Evolutionary conservation across 352 stramenopile genomes (phyloP), one percentile per base, ranked within the genome.

Genomic region (Phytophthora tubulina): DNA sequence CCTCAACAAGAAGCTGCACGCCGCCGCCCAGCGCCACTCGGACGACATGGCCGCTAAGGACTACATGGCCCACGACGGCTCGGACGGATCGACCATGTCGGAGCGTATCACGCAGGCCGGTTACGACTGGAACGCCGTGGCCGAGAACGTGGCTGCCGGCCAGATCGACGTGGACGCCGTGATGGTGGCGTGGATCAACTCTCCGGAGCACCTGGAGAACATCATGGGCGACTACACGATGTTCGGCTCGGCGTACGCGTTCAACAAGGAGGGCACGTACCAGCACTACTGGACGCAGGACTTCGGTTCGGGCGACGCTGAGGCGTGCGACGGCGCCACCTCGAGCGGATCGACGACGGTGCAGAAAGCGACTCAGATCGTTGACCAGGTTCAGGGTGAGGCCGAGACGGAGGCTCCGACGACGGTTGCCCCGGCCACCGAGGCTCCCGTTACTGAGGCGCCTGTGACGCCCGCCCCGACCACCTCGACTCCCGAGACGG

Each of bases 241-340:
- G 66, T 80, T 87, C 56, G 72, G 63, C 45, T 46, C 68, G 9
- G 76, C 68, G 7, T 81, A 84, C 54, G 52, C 70, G 5, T 76
- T 69, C 52, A 82, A 76, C 61, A 32, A 33, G 13, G 9, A 71
- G 4, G 60, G 50, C 42, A 72, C 45, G 45, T 82, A 82, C 70
- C 55, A 75, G 42, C 70, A 84, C 69, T 91, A 82, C 73, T 91
- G 82, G 81, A 89, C 80, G 46, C 81, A 93, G 70, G 60, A 88
- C 60, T 93, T 91, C 49, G 81, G 65, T 21, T 44, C 67, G 10
- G 63, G 84, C 39, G 52, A 51, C 30, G 61, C 45, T 4, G 81
- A 91, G 51, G 15, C 35, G 13, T 79, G 72, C 31, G 67, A 75
- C 36, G 54, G 51, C 5, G 45, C 42, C 15, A 17, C 56, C 6